phyloP scores from a whole-genome alignment of 768 basidiomycete genomes.

The Boletus patriciae region DNA sequence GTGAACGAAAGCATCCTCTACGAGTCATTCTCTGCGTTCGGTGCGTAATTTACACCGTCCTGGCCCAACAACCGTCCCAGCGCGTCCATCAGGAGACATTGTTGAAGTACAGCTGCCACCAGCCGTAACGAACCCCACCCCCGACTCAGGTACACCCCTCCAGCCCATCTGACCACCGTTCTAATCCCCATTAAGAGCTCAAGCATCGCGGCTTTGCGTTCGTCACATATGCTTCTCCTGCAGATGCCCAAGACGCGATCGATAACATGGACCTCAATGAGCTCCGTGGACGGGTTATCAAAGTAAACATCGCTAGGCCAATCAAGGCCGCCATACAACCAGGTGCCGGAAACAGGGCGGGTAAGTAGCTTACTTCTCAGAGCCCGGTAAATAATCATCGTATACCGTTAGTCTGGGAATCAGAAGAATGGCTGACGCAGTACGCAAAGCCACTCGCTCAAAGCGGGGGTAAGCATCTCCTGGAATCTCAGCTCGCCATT shows the following conservation, averaged over 20 bases:
- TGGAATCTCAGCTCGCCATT: neutral
- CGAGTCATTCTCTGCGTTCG: conserved; percentile 84
- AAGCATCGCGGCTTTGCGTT: conserved; percentile 95
- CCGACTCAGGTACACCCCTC: conserved; percentile 50
- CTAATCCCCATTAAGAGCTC: conserved; percentile 43
- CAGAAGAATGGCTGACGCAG: conserved; percentile 88
- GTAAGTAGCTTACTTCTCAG: conserved; percentile 43
- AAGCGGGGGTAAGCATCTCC: conserved; percentile 58
- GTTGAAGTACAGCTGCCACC: conserved; percentile 88
- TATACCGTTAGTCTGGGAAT: conserved; percentile 78
- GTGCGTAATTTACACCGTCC: conserved; percentile 42
- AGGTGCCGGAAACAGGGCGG: conserved; percentile 70
- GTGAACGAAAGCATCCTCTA: conserved; percentile 77
- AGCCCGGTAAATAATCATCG: neutral
- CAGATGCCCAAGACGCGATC: conserved; percentile 93
- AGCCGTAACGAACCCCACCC: conserved; percentile 67
- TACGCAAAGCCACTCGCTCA: conserved; percentile 76
- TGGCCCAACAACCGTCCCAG: conserved; percentile 1
- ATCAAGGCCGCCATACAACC: conserved; percentile 67
- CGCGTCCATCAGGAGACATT: conserved; percentile 67
- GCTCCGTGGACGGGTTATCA: conserved; percentile 69
- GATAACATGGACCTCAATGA: conserved; percentile 99
- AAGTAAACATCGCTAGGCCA: conserved; percentile 84
- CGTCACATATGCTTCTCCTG: conserved; percentile 75
- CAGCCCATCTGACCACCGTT: conserved; percentile 2